Conservation (phyloP, 2,329 filamentous ascomycete genomes). For the Fusarium neocosmosporiellum region DNA sequence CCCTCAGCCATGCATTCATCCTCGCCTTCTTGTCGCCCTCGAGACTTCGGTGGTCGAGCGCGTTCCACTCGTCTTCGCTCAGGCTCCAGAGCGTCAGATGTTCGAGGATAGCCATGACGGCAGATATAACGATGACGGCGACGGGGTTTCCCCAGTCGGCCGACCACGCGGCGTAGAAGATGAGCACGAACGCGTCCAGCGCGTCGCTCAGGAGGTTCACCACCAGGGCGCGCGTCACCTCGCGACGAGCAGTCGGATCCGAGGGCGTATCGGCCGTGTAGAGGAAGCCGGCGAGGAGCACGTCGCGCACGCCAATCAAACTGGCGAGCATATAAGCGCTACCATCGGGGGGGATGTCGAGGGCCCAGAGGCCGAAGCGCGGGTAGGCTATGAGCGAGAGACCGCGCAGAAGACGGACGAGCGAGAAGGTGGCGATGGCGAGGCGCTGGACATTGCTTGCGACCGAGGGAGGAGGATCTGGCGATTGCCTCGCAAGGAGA, state of each 20-base stretch:
- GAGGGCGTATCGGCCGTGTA: constrained; percentile 38
- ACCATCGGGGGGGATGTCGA: constrained; percentile 44
- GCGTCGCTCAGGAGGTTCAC: constrained; percentile 48
- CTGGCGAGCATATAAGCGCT: constrained; percentile 45
- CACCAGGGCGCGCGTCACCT: constrained; percentile 46
- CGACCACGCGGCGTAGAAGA: constrained; percentile 49
- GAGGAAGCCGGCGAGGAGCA: constrained; percentile 46
- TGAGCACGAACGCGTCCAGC: constrained; percentile 49
- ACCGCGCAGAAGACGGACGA: constrained; percentile 45
- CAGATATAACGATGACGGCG: constrained; percentile 44
- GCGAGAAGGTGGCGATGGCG: constrained; percentile 39
- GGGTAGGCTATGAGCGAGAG: constrained; percentile 44
- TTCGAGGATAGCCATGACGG: constrained; percentile 47
- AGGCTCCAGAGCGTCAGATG: constrained; percentile 50
- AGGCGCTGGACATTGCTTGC: constrained; percentile 35
- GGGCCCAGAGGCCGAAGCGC: constrained; percentile 44
- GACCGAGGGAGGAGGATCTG: constrained; percentile 16
- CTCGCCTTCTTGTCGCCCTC: constrained; percentile 46
- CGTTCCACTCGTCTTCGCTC: constrained; percentile 42
- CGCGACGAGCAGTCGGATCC: constrained; percentile 35
- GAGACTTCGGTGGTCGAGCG: constrained; percentile 30
- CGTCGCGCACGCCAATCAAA: constrained; percentile 47
- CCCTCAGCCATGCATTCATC: constrained; percentile 48
- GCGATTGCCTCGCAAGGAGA: constrained; percentile 1
- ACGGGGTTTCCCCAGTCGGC: constrained; percentile 45